These are phyloP conservation scores for Moesziomyces aphidis DNA, from an alignment of 1,284 basidiomycete species.

Conservation along the genomic window DNA sequence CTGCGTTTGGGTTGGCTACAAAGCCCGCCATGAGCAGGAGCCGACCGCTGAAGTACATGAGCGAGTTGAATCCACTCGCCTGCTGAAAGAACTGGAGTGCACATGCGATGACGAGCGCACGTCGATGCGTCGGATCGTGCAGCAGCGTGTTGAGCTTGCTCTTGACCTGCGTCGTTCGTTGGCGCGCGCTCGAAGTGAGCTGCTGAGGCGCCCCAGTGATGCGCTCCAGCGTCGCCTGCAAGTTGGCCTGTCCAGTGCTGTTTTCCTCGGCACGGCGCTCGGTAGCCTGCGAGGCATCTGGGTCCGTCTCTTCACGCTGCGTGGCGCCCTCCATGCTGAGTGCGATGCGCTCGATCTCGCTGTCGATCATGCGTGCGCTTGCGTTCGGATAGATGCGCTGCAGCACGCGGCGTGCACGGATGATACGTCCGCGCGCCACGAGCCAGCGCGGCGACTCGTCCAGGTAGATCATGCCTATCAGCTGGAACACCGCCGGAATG, in stretches of 20 bases:
- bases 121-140: slow-evolving; percentile 29
- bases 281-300: slow-evolving; percentile 7
- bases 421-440: slow-evolving; percentile 41
- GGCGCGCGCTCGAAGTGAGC: slow-evolving; percentile 13
- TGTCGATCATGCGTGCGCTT: slow-evolving; percentile 31
- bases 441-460: slow-evolving; percentile 62
- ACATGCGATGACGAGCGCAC: slow-evolving; percentile 53
- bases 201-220: slow-evolving; percentile 18
- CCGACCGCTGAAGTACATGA: slow-evolving; percentile 53
- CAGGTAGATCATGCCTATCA: slow-evolving; percentile 56
- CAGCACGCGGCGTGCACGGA: slow-evolving; percentile 48
- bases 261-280: slow-evolving; percentile 7
- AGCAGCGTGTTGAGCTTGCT: slow-evolving; percentile 41
- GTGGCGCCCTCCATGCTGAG: slow-evolving; percentile 37
- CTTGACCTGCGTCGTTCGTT: slow-evolving; percentile 20
- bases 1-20: slow-evolving; percentile 53
- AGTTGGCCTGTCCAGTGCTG: neutral
- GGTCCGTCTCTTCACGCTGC: slow-evolving; percentile 10
- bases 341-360: slow-evolving; percentile 48
- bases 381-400: slow-evolving; percentile 57
- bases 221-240: slow-evolving; percentile 11
- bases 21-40: slow-evolving; percentile 60
- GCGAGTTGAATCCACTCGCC: slow-evolving; percentile 30
- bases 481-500: slow-evolving; percentile 54
- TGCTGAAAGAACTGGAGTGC: slow-evolving; percentile 54